Evolutionary conservation across 345 rosid genomes (phyloP), one percentile per base, ranked within the genome.

Genomic region (Theobroma cacao): DNA sequence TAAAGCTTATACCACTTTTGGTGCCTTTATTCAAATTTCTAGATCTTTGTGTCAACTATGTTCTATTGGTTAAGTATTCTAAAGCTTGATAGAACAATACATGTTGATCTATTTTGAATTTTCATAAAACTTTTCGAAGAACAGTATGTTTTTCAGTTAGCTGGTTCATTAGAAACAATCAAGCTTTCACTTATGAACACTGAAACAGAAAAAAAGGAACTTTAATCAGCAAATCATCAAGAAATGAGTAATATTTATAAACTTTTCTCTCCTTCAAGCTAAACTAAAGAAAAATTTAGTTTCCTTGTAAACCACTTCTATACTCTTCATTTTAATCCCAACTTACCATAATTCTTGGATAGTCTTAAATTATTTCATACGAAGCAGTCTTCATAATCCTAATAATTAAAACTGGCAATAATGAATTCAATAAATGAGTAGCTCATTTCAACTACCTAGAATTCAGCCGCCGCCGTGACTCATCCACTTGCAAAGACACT

Each of bases 401-500:
- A 15, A 31, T 30, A 13, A 14, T 14, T 61, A 11, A 61, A 22
- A 22, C 28, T 22, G 22, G 22, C n/a, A 13, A 22, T 55, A 2
- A 55, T 0, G 8, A 22, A 22, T 55, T 9, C 30, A 2, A 8
- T 55, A n/a, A 55, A 53, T 38, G 28, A n/a, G n/a, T n/a, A n/a
- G n/a, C n/a, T n/a, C n/a, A n/a, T n/a, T n/a, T 17, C 52, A 73
- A 62, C 70, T 31, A 81, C 98, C 98, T 88, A 80, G 97, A 91
- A 80, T 91, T 91, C 65, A 94, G 91, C 80, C 84, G 85, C 63
- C 97, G 88, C 77, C 93, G 85, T 56, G 89, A 17, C 81, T 88
- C 93, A 77, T 93, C 94, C 84, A 94, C 92, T 69, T 22, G 47
- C 52, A 94, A 85, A 62, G 43, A 7, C 77, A 92, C 93, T 74